Conservation (phyloP, 2,329 filamentous ascomycete species). For the Pleurostoma richardsiae region DNA sequence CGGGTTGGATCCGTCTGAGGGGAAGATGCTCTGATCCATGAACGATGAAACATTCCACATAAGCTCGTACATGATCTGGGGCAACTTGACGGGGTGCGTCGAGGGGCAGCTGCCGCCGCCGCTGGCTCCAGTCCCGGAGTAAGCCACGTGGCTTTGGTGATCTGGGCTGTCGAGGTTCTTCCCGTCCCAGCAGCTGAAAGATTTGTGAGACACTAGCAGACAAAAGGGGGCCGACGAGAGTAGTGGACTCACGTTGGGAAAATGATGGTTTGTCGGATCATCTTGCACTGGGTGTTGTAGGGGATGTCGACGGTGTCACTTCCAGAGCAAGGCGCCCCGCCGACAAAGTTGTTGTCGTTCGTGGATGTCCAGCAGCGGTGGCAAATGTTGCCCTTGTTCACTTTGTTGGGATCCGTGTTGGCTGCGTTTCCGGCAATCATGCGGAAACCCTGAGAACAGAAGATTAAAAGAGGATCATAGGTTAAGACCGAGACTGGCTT, state of each 20-base stretch:
- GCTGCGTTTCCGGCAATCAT: constrained; percentile 39
- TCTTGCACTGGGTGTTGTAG: constrained; percentile 37
- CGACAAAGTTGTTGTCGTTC: constrained; percentile 40
- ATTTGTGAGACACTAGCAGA: not conserved
- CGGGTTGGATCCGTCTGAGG: constrained; percentile 33
- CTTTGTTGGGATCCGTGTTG: constrained; percentile 33
- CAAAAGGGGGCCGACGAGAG: constrained; percentile 9
- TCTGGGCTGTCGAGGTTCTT: constrained; percentile 10
- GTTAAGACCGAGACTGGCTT: not conserved
- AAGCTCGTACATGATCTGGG: constrained; percentile 43
- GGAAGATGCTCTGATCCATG: constrained; percentile 35
- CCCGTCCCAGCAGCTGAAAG: constrained; percentile 5
- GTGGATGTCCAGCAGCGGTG: constrained; percentile 41
- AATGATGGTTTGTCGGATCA: constrained; percentile 48
- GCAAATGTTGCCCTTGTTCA: constrained; percentile 34
- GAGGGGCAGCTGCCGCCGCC: constrained; percentile 42
- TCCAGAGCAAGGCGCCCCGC: constrained; percentile 43
- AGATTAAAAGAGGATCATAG: no score
- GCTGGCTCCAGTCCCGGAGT: constrained; percentile 36
- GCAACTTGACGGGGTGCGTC: constrained; percentile 38
- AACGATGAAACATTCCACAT: constrained; percentile 40
- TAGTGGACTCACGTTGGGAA: constrained; percentile 29
- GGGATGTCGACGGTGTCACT: constrained; percentile 46
- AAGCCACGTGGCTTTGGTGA: constrained; percentile 34
- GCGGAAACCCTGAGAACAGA: constrained; percentile 31